Evolutionary conservation across 2,329 filamentous ascomycete species (phyloP).

Genomic region (Fusarium papillatum): DNA sequence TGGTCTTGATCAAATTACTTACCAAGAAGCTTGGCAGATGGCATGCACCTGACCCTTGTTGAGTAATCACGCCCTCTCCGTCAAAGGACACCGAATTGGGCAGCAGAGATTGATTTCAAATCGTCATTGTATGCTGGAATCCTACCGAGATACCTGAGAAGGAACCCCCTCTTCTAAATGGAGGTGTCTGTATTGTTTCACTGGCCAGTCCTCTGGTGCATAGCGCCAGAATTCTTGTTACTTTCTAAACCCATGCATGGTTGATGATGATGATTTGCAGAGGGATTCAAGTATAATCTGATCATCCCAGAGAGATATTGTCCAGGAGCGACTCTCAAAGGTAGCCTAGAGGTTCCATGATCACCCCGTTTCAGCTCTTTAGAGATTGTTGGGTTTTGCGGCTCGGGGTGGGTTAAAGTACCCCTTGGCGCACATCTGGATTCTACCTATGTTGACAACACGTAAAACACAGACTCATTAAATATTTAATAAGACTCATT

Average conservation of each 20-base stretch:
- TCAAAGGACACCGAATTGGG: neutral
- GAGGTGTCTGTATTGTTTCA: neutral
- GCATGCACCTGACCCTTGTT: neutral
- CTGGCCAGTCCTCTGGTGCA: neutral
- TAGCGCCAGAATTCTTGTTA: neutral
- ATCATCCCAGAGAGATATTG: neutral
- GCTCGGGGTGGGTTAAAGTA: neutral
- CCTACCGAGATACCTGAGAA: neutral
- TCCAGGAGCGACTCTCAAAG: neutral
- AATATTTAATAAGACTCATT: neutral
- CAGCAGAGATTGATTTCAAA: neutral
- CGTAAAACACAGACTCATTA: neutral
- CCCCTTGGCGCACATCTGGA: neutral
- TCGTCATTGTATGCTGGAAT: neutral
- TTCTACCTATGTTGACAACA: neutral
- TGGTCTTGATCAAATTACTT: neutral
- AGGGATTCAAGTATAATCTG: neutral
- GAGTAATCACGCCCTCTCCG: neutral
- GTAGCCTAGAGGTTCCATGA: neutral
- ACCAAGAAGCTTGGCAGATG: neutral
- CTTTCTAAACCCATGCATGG: neutral
- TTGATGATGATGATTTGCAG: neutral
- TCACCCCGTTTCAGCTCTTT: neutral
- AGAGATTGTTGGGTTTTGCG: neutral
- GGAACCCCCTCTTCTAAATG: neutral